Conservation (phyloP, 2,329 filamentous ascomycete genomes). For the Talaromyces sp. region DNA sequence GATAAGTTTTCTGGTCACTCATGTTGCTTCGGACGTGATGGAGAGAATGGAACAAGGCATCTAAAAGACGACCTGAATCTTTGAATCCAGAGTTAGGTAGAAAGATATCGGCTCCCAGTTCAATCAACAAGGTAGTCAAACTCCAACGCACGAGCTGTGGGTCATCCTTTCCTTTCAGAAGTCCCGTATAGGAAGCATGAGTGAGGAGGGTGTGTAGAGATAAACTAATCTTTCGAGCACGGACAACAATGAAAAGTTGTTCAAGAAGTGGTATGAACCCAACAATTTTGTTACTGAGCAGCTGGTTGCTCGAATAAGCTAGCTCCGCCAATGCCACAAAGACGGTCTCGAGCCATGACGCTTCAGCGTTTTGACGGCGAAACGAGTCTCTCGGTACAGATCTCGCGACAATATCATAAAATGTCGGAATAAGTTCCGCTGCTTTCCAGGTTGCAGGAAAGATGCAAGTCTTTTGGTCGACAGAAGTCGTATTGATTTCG, state of each 20-base stretch:
- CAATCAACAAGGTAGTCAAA: conserved; percentile 40
- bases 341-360: conserved; percentile 49
- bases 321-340: conserved; percentile 43
- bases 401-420: conserved; percentile 47
- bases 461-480: conserved; percentile 9
- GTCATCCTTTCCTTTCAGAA: conserved; percentile 30
- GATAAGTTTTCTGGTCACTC: conserved; percentile 26
- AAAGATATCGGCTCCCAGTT: conserved; percentile 43
- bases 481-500: not conserved
- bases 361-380: conserved; percentile 43
- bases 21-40: conserved; percentile 29
- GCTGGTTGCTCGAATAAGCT: conserved; percentile 34
- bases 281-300: conserved; percentile 28
- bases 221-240: conserved; percentile 37
- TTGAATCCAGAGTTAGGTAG: conserved; percentile 42
- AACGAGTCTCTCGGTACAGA: conserved; percentile 45
- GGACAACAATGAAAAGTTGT: conserved; percentile 37
- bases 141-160: conserved; percentile 38
- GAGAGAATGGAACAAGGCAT: conserved; percentile 33
- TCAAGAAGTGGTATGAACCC: conserved; percentile 36
- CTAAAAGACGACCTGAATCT: conserved; percentile 35
- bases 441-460: conserved; percentile 28
- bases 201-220: conserved; percentile 41
- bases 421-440: conserved; percentile 36
- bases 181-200: conserved; percentile 40